These are phyloP conservation scores for Thermoascus crustaceus DNA, from an alignment of 2,329 filamentous ascomycete genomes.

Conservation along the genomic window DNA sequence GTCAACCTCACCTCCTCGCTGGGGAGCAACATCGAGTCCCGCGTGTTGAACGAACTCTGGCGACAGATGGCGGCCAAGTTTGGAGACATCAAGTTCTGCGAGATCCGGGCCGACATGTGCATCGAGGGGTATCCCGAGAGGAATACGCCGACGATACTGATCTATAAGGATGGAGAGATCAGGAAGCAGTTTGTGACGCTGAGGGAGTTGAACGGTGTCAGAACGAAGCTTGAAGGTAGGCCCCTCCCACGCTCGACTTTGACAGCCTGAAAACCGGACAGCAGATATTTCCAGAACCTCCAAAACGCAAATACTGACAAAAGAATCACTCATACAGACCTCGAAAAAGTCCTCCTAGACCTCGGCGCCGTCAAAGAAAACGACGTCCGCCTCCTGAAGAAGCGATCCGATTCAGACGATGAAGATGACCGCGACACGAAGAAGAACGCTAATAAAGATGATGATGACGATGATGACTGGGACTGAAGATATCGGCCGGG, in stretches of 20 bases:
- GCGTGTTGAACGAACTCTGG: constrained; percentile 79
- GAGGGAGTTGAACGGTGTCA: constrained; percentile 64
- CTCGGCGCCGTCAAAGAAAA: constrained; percentile 70
- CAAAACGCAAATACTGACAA: no score
- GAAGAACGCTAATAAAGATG: constrained; percentile 42
- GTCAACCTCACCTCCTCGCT: constrained; percentile 74
- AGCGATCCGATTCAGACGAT: constrained; percentile 47
- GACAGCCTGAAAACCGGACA: no score
- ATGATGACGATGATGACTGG: constrained; percentile 46
- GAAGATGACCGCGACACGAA: constrained; percentile 46
- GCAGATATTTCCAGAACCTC: no score
- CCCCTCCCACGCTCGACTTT: not conserved
- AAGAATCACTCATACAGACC: constrained; percentile 45
- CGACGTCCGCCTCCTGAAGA: constrained; percentile 64
- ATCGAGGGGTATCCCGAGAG: constrained; percentile 94
- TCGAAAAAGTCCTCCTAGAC: constrained; percentile 75
- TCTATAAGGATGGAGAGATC: constrained; percentile 91
- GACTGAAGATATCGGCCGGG: no score
- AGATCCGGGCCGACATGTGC: constrained; percentile 84
- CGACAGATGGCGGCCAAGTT: constrained; percentile 73
- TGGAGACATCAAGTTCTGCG: constrained; percentile 94
- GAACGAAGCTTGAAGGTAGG: constrained; percentile 54
- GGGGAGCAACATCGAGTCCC: constrained; percentile 76
- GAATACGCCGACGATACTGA: constrained; percentile 87
- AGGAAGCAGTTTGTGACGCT: constrained; percentile 87